Conservation (phyloP, 1,284 basidiomycete species). For the Amylostereum areolatum region DNA sequence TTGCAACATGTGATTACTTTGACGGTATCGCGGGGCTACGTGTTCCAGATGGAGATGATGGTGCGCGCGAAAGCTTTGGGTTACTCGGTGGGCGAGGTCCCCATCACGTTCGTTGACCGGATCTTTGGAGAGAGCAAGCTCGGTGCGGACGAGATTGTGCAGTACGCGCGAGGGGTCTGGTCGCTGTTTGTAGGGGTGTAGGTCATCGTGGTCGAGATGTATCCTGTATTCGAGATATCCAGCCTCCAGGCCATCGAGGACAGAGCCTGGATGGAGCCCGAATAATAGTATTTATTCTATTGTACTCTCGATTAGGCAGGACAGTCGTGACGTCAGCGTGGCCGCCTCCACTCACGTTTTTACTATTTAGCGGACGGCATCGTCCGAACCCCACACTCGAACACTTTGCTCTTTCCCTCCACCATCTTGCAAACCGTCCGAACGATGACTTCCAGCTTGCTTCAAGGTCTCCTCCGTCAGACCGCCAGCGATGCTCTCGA, state of each 20-base stretch:
- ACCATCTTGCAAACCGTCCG: not conserved
- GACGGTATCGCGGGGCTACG: slow-evolving; percentile 84
- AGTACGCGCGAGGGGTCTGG: slow-evolving; percentile 87
- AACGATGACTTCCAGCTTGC: slow-evolving; percentile 52
- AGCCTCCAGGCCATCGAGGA: too few species aligned
- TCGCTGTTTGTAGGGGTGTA: slow-evolving; percentile 69
- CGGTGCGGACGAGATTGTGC: slow-evolving; percentile 82
- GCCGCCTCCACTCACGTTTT: too few species aligned
- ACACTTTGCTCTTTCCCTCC: too few species aligned
- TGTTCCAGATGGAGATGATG: slow-evolving; percentile 98
- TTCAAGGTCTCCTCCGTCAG: slow-evolving; percentile 67
- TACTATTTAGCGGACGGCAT: too few species aligned
- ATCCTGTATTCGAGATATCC: too few species aligned
- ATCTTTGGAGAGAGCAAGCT: slow-evolving; percentile 92
- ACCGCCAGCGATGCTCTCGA: slow-evolving; percentile 44
- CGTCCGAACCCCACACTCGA: too few species aligned
- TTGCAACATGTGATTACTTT: slow-evolving; percentile 78
- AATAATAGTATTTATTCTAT: too few species aligned
- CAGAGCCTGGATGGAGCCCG: too few species aligned
- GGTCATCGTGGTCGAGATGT: not conserved
- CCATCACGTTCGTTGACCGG: slow-evolving; percentile 91
- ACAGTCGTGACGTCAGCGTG: too few species aligned
- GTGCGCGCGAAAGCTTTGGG: slow-evolving; percentile 79
- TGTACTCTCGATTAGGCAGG: too few species aligned
- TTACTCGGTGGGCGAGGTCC: slow-evolving; percentile 84